Evolutionary conservation across 805 yeast genomes (phyloP).

Genomic region (Tetrapisispora namnaoensis): DNA sequence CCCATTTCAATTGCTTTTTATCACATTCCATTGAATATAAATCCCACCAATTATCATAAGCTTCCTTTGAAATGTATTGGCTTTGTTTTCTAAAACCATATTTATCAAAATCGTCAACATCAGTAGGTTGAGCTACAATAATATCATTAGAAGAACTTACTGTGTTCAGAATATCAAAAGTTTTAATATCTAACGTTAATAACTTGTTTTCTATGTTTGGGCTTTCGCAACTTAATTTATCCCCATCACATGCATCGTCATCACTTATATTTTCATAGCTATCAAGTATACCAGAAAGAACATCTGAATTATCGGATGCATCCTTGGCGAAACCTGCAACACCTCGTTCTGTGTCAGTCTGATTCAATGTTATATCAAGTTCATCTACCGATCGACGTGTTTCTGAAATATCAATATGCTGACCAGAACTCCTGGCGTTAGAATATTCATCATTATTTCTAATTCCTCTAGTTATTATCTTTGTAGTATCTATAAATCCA

Average conservation of each 20-base stretch:
- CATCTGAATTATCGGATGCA: background rate
- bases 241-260: background rate
- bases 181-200: background rate
- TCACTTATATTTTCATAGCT: background rate
- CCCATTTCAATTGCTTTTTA: conserved; percentile 73
- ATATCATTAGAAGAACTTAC: background rate
- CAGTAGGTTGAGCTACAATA: background rate
- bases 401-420: too few relatives aligned
- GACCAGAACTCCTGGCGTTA: too few relatives aligned
- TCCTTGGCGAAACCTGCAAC: background rate
- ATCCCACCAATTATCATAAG: conserved; percentile 69
- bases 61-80: conserved; percentile 40
- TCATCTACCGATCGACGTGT: background rate
- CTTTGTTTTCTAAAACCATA: conserved; percentile 82
- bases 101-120: conserved; percentile 42
- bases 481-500: background rate
- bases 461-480: background rate
- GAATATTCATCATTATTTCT: background rate
- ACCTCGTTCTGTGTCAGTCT: background rate
- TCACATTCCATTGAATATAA: conserved; percentile 52
- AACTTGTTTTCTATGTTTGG: background rate
- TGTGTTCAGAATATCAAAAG: background rate
- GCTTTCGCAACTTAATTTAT: background rate
- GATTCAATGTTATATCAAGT: background rate
- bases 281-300: background rate